Evolutionary conservation across 331 rosid genomes (phyloP).

Genomic region (Acacia pycnantha): DNA sequence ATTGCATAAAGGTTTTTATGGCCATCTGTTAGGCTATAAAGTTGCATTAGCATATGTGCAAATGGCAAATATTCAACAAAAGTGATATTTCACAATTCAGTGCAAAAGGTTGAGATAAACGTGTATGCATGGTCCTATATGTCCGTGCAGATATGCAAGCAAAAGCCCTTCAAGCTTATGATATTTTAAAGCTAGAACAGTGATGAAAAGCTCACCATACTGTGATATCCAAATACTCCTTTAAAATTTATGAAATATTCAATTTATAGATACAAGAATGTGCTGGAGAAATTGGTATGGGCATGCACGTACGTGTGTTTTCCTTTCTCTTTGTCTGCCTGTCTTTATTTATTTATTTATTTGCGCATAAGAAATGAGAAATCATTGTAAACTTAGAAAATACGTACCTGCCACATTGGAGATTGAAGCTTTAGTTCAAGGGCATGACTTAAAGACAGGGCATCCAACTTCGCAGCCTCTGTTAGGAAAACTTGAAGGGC

Average conservation of each 20-base stretch:
- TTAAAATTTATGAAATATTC: neutral
- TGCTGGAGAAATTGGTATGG: neutral
- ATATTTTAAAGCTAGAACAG: neutral
- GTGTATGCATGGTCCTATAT: neutral
- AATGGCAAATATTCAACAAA: neutral
- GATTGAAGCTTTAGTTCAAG: conserved; percentile 82
- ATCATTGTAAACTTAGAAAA: conserved; percentile 11
- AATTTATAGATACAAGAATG: neutral
- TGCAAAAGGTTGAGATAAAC: neutral
- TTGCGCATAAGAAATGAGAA: neutral
- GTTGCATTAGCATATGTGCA: neutral
- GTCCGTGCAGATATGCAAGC: neutral
- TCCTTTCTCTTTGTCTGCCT: too few species aligned
- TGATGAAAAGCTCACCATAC: neutral
- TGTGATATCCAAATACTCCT: neutral
- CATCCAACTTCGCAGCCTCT: conserved; percentile 89
- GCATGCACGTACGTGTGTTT: conserved; percentile 1
- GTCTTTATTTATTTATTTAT: neutral
- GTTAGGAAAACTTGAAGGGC: conserved; percentile 79
- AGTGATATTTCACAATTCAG: neutral
- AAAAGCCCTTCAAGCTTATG: neutral
- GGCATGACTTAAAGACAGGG: conserved; percentile 66
- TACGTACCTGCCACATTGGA: conserved; percentile 96
- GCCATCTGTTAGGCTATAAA: neutral
- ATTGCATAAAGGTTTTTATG: neutral